Base-by-base conservation (phyloP, 2,329 filamentous ascomycete species). In the Colletotrichum orbiculare region DNA sequence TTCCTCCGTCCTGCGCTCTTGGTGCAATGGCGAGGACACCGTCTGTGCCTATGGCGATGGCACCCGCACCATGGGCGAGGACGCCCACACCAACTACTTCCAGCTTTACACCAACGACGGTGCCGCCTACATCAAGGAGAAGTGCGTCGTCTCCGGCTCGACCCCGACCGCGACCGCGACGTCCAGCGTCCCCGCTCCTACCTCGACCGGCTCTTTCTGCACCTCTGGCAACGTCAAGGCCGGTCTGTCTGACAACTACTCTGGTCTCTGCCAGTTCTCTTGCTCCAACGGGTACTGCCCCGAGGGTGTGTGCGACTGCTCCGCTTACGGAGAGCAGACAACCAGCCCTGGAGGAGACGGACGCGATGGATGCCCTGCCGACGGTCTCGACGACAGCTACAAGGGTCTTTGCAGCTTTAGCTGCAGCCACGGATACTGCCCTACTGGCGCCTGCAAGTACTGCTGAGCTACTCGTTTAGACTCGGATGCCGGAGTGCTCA, bases 341-440 rank as follows among this genome's bases (percentile, higher is more conserved):
- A 70, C 72, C 8, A 42, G 34, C 35, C 64, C 64, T 15, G 33
- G 54, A 12, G 60, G 60, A 10, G 76, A 69, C 13, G 74, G 74
- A 0, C 67, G 69, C 0, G 43, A 73, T 2, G 78, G 79, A 0
- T 76, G 75, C 41, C 78, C 79, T 4, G 53, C 75, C 2, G 56
- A 71, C 0, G 76, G 75, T 2, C 68, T 75, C 34, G 70, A 73
- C 42, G 73, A 76, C 4, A 71, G 73, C 1, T 84, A 83, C 65
- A 66, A 76, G 43, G 81, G 80, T 0, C 74, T 84, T 13, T 84
- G 82, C 67, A 81, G 76, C 61, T 84, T 76, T 66, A 74, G 79
- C 11, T 83, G 81, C 49, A 78, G 76, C 64, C 78, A 82, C 68
- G 81, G 80, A 0, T 83, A 83, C 64, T 83, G 80, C 54, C 81